Base-by-base conservation (phyloP, 106 monocot genomes). In the Allium fistulosum region DNA sequence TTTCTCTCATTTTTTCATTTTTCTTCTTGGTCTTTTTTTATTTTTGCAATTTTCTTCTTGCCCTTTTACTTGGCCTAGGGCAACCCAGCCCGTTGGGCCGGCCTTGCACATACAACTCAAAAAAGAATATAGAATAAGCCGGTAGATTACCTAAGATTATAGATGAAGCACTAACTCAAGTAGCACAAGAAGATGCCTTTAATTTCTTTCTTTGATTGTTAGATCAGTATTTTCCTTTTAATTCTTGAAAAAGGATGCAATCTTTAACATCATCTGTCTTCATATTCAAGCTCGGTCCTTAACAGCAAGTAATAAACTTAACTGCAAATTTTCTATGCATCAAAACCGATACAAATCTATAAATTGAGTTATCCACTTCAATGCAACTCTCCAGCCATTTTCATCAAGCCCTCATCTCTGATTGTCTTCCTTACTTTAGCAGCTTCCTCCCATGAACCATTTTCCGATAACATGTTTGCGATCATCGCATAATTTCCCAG, bases 401-500 rank as follows among this genome's bases (percentile, higher is more conserved):
- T 92, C 85, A 83, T 88, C 77, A 88, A 50, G 1, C 92, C 88
- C 18, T 72, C 81, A 7, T 81, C 83, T 48, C 78, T 93, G 77
- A 88, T 88, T 57, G 63, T 17, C 65, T 46, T 82, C 53, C 85
- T 68, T 64, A 73, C 59, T 17, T 75, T 67, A 0, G 81, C 92
- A 13, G 88, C 92, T 51, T 85, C 80, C 26, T 88, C 75, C 88
- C 88, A 93, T 1, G 67, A 76, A 1, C 92, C 88, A 17, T 57
- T 57, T 51, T 93, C 88, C 2, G 85, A 85, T 48, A 66, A 88
- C 81, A 88, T 85, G 71, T 88, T 93, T 0, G 88, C 85, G 10
- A 81, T 79, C 27, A 88, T 83, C 2, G 88, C 81, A 72, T 81
- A 81, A 69, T 88, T 93, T 3, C 85, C 88, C n/a, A n/a, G n/a